Percentiles rank a stretch among this genome's conserved stretches.
Evolutionary conservation across 2,329 filamentous ascomycete genomes (phyloP).

Genomic region (Aspergillus puulaauensis): DNA sequence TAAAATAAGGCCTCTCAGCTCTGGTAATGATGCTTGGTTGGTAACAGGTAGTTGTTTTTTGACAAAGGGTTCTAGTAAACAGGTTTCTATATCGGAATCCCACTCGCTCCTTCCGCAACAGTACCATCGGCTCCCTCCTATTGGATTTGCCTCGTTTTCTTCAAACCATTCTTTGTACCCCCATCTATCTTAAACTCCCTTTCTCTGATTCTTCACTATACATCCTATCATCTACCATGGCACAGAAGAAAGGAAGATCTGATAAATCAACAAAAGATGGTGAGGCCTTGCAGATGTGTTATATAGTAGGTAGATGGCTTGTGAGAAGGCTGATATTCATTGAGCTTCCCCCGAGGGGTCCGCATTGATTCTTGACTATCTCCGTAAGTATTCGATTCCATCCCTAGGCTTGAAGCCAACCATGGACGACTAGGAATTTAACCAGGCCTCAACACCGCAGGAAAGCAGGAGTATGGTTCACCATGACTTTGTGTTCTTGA

Average conservation of each 20-base stretch:
- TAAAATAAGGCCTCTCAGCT: no score
- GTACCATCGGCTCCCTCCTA: no score
- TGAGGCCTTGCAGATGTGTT: slow-evolving; percentile 13
- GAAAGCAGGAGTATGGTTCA: slow-evolving; percentile 47
- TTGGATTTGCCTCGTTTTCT: no score
- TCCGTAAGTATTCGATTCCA: slow-evolving; percentile 41
- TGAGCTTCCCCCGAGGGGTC: slow-evolving; percentile 29
- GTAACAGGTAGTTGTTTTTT: no score
- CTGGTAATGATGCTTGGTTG: no score
- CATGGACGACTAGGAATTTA: not conserved
- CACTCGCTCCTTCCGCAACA: no score
- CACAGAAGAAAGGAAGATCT: slow-evolving; percentile 38
- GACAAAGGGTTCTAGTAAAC: no score
- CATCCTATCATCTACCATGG: slow-evolving; percentile 29
- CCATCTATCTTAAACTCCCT: not conserved
- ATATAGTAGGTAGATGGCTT: not conserved
- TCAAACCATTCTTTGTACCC: not conserved
- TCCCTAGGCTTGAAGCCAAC: not conserved
- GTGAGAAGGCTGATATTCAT: not conserved
- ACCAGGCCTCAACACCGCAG: slow-evolving; percentile 26
- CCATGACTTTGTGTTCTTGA: not conserved
- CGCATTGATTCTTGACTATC: slow-evolving; percentile 50
- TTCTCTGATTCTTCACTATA: not conserved
- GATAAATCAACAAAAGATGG: slow-evolving; percentile 34
- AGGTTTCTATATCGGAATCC: no score